A percentile compares a stretch with the other conserved stretches of the same genome.
phyloP scores from a whole-genome alignment of 2,329 filamentous ascomycete genomes.

The Fonsecaea multimorphosa region DNA sequence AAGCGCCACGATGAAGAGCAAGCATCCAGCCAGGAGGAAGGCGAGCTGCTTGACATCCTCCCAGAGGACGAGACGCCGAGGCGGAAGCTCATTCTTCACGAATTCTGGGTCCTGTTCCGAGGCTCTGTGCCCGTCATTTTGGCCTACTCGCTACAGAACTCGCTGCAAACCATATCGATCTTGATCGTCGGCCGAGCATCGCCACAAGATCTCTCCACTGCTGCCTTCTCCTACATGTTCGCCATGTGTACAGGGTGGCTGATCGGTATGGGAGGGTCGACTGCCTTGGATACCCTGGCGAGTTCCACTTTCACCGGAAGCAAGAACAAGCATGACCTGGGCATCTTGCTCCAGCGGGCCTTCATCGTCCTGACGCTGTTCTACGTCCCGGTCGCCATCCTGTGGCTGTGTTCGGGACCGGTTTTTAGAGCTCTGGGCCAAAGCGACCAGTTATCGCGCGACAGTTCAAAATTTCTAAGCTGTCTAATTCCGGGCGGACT shows the following conservation, averaged over 20 bases:
- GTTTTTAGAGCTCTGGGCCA: slow-evolving; percentile 78
- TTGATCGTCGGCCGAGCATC: slow-evolving; percentile 80
- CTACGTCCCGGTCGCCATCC: slow-evolving; percentile 72
- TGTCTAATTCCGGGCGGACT: slow-evolving; percentile 79
- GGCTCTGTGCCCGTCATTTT: slow-evolving; percentile 79
- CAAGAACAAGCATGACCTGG: slow-evolving; percentile 77
- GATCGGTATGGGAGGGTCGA: slow-evolving; percentile 83
- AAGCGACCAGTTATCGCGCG: slow-evolving; percentile 74
- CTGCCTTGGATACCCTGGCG: slow-evolving; percentile 82
- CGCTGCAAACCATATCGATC: slow-evolving; percentile 80
- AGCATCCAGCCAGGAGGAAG: slow-evolving; percentile 32
- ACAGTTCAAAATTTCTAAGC: slow-evolving; percentile 74
- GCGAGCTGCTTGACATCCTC: slow-evolving; percentile 36
- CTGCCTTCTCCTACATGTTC: slow-evolving; percentile 92
- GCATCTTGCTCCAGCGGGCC: slow-evolving; percentile 76
- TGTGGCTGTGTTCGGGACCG: slow-evolving; percentile 78
- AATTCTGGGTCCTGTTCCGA: slow-evolving; percentile 72
- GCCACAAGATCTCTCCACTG: slow-evolving; percentile 78
- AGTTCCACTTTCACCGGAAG: slow-evolving; percentile 83
- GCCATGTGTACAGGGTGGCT: slow-evolving; percentile 89
- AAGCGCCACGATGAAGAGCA: slow-evolving; percentile 29
- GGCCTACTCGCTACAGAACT: slow-evolving; percentile 85
- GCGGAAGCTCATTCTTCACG: slow-evolving; percentile 54
- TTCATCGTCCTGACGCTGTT: slow-evolving; percentile 74
- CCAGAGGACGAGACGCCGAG: slow-evolving; percentile 41